These are phyloP conservation scores for Mimosa pudica DNA, from an alignment of 306 rosid species.

Conservation along the genomic window DNA sequence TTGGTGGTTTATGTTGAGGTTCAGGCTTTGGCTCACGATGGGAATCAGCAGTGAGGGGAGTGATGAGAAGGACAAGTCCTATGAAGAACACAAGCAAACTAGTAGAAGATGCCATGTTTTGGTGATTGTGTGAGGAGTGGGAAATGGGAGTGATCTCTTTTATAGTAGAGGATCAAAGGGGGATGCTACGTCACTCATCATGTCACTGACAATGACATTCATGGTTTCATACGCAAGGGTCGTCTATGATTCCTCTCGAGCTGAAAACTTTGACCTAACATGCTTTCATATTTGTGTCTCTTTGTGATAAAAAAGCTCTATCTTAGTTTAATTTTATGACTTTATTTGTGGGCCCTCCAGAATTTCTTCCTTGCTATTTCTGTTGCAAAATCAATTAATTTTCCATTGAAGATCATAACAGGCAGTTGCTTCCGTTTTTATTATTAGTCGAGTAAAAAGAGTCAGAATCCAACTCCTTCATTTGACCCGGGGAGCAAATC, in stretches of 20 bases:
- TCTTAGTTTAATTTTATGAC: background rate
- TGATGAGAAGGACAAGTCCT: background rate
- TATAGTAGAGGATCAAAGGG: background rate
- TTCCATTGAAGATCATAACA: background rate
- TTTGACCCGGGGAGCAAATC: too few relatives aligned
- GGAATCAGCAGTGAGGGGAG: background rate
- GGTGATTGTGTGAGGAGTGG: background rate
- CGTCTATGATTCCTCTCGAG: background rate
- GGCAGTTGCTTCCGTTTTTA: background rate
- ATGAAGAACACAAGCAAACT: background rate
- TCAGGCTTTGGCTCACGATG: background rate
- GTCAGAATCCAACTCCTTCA: too few relatives aligned
- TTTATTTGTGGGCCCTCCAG: background rate
- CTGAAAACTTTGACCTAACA: background rate
- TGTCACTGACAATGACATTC: background rate
- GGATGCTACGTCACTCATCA: background rate
- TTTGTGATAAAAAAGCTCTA: background rate
- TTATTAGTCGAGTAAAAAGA: background rate
- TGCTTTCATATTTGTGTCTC: background rate
- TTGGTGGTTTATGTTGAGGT: conserved; percentile 11
- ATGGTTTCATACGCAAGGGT: background rate
- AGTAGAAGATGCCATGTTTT: background rate
- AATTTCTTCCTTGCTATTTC: too few relatives aligned
- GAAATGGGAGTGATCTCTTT: background rate
- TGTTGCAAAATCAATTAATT: too few relatives aligned